Conservation (phyloP, 1,284 basidiomycete species). For the Moesziomyces parantarcticus region DNA sequence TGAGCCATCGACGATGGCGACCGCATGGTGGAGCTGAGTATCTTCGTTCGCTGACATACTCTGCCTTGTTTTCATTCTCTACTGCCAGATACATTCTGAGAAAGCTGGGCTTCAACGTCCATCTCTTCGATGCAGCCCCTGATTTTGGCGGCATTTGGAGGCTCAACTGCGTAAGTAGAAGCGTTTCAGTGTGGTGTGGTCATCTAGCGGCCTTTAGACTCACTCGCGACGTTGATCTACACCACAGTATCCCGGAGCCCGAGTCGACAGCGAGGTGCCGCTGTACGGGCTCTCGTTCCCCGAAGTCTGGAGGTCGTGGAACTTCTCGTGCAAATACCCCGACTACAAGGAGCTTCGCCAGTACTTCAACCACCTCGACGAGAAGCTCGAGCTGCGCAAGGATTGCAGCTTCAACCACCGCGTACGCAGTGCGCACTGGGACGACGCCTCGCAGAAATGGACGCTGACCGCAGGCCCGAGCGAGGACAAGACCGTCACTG, state of each 20-base stretch:
- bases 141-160: slow-evolving; percentile 53
- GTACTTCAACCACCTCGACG: slow-evolving; percentile 52
- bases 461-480: slow-evolving; percentile 39
- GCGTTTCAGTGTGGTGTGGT: no score
- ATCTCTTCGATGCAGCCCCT: slow-evolving; percentile 46
- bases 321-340: slow-evolving; percentile 50
- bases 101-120: slow-evolving; percentile 45
- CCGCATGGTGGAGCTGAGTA: no score
- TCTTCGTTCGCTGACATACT: no score
- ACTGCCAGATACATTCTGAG: slow-evolving; percentile 21
- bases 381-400: slow-evolving; percentile 48
- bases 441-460: slow-evolving; percentile 34
- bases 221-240: not conserved
- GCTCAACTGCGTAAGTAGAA: slow-evolving; percentile 36
- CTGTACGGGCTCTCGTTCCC: slow-evolving; percentile 50
- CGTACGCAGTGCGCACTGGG: slow-evolving; percentile 45
- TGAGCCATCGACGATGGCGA: no score
- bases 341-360: slow-evolving; percentile 50
- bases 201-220: not conserved
- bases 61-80: not conserved
- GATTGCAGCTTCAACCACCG: slow-evolving; percentile 52
- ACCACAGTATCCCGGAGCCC: slow-evolving; percentile 41
- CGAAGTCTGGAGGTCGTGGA: slow-evolving; percentile 47
- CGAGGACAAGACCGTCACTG: slow-evolving; percentile 21
- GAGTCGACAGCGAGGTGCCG: slow-evolving; percentile 51